Conservation (phyloP, 1,284 basidiomycete species). For the Fomitopsis pinicola region DNA sequence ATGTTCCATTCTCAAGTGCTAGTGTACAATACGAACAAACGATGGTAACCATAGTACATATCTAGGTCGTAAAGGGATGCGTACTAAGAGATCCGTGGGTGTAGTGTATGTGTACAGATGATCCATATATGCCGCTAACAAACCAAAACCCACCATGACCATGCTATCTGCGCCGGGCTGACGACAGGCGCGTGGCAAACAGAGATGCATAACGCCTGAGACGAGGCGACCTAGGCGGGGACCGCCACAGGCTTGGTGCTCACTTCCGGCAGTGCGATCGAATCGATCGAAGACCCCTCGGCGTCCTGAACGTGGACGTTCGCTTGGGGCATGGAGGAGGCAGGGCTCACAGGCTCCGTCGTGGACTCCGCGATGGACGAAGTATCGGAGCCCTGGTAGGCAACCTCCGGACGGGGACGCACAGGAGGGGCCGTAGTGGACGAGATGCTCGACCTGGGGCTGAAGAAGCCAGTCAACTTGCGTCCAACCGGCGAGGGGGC, state of each 20-base stretch:
- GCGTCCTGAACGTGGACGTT: constrained; percentile 16
- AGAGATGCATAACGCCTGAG: not conserved
- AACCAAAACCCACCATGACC: not conserved
- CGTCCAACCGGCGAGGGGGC: constrained; percentile 40
- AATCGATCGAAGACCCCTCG: constrained; percentile 2
- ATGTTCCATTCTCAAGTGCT: not conserved
- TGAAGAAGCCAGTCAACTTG: constrained; percentile 69
- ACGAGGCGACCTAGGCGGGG: not conserved
- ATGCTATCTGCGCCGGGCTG: not conserved
- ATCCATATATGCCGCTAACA: not conserved
- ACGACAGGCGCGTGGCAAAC: not conserved
- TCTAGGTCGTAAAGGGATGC: not conserved
- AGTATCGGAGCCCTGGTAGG: constrained; percentile 31
- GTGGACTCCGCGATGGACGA: constrained; percentile 32
- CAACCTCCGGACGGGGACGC: constrained; percentile 23
- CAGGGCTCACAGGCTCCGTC: constrained; percentile 32
- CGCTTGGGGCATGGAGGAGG: constrained; percentile 20
- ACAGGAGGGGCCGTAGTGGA: constrained; percentile 26
- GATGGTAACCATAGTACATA: not conserved
- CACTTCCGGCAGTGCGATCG: not conserved
- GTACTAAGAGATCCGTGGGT: not conserved
- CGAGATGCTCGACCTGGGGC: constrained; percentile 49
- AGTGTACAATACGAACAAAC: not conserved
- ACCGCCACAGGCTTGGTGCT: not conserved
- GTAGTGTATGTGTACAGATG: not conserved